Conservation (phyloP, 2,329 filamentous ascomycete species). For the Macroventuria anomochaeta region DNA sequence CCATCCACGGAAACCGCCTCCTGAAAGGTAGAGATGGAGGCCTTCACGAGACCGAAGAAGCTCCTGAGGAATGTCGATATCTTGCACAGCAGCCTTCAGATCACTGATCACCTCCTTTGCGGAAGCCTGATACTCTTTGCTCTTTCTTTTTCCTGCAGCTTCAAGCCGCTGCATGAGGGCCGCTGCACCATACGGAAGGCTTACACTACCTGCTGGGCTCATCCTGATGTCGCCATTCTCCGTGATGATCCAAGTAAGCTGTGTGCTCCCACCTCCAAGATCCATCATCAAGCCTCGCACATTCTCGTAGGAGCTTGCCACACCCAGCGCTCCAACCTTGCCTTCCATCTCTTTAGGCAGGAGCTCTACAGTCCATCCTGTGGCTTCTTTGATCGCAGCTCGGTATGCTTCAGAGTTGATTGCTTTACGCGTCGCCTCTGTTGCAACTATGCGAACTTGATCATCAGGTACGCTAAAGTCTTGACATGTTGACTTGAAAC, state of each 20-base stretch:
- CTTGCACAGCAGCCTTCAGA: conserved; percentile 66
- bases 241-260: conserved; percentile 70
- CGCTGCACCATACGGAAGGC: conserved; percentile 73
- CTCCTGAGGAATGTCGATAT: conserved; percentile 63
- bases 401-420: conserved; percentile 75
- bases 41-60: conserved; percentile 50
- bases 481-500: conserved; percentile 74
- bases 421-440: conserved; percentile 85
- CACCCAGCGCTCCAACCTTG: conserved; percentile 80
- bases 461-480: conserved; percentile 69
- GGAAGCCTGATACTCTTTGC: conserved; percentile 55
- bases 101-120: conserved; percentile 62
- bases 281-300: conserved; percentile 86
- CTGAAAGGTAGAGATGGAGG: conserved; percentile 78
- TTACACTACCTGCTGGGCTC: conserved; percentile 61
- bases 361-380: conserved; percentile 73
- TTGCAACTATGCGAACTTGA: conserved; percentile 80
- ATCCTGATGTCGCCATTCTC: conserved; percentile 53
- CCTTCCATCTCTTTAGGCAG: conserved; percentile 83
- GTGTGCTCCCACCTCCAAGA: conserved; percentile 77
- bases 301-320: conserved; percentile 73
- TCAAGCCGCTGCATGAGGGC: conserved; percentile 65
- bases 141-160: conserved; percentile 43
- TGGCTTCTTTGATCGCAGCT: conserved; percentile 65
- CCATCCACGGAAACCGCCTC: conserved; percentile 89